Conservation (phyloP, 73 alveolate genomes). For the Blepharisma stoltei region DNA sequence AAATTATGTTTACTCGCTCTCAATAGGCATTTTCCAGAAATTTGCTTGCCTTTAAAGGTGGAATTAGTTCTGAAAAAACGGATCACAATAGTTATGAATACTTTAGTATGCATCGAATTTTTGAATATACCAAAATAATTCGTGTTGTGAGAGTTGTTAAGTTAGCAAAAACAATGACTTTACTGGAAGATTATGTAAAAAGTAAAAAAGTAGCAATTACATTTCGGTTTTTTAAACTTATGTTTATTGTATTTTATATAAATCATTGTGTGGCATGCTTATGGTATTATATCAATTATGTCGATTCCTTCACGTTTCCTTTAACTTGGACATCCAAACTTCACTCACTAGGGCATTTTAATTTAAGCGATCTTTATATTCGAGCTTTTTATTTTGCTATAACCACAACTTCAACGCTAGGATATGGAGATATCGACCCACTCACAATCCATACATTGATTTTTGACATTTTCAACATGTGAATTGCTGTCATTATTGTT, state of each 20-base stretch:
- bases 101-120: too few relatives aligned
- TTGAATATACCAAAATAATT: too few relatives aligned
- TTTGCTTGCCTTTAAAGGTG: too few relatives aligned
- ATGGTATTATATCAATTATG: background rate
- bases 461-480: constrained; percentile 29
- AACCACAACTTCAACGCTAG: constrained; percentile 64
- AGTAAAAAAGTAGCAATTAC: too few relatives aligned
- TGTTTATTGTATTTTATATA: background rate
- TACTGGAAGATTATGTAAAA: too few relatives aligned
- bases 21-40: too few relatives aligned
- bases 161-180: too few relatives aligned
- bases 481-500: constrained; percentile 39
- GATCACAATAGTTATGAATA: too few relatives aligned
- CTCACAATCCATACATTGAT: constrained; percentile 28
- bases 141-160: too few relatives aligned
- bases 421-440: constrained; percentile 61
- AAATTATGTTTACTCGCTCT: too few relatives aligned
- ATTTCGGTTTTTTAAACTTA: background rate
- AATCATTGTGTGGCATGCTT: background rate
- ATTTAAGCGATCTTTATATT: constrained; percentile 17
- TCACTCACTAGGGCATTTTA: constrained; percentile 30
- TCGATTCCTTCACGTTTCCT: background rate
- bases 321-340: constrained; percentile 64
- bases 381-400: constrained; percentile 48
- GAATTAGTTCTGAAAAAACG: too few relatives aligned